A percentile compares a stretch with the other conserved stretches of the same genome.
phyloP scores from a whole-genome alignment of 345 rosid species.

The Lagerstroemia speciosa region DNA sequence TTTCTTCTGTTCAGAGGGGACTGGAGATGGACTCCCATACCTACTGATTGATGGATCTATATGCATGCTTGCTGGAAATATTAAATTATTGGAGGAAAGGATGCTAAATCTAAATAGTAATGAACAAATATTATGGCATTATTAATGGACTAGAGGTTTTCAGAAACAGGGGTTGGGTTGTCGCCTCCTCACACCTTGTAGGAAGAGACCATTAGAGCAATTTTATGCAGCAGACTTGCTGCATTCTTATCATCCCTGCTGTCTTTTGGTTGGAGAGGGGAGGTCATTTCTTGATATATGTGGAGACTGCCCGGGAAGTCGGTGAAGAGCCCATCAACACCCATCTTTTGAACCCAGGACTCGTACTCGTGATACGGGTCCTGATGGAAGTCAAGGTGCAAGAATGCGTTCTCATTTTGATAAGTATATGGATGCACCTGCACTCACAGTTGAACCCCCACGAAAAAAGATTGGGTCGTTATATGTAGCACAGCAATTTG shows the following conservation, averaged over 20 bases:
- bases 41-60: too few species aligned
- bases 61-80: too few species aligned
- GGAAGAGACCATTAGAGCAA: slow-evolving; percentile 34
- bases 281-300: slow-evolving; percentile 46
- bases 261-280: slow-evolving; percentile 28
- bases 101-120: too few species aligned
- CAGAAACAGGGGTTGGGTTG: too few species aligned
- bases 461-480: not conserved
- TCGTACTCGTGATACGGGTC: slow-evolving; percentile 66
- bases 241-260: slow-evolving; percentile 10
- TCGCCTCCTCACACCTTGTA: slow-evolving; percentile 18
- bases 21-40: too few species aligned
- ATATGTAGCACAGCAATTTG: too few species aligned
- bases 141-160: not conserved
- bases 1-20: too few species aligned
- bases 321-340: slow-evolving; percentile 84
- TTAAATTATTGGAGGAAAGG: too few species aligned
- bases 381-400: slow-evolving; percentile 58
- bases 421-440: slow-evolving; percentile 95
- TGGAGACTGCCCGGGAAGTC: slow-evolving; percentile 87
- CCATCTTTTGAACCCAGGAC: slow-evolving; percentile 69
- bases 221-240: slow-evolving; percentile 32
- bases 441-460: slow-evolving; percentile 1
- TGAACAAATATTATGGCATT: not conserved
- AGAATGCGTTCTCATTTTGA: slow-evolving; percentile 50